Conservation (phyloP, 2,329 filamentous ascomycete genomes). For the Piedraia hortae region DNA sequence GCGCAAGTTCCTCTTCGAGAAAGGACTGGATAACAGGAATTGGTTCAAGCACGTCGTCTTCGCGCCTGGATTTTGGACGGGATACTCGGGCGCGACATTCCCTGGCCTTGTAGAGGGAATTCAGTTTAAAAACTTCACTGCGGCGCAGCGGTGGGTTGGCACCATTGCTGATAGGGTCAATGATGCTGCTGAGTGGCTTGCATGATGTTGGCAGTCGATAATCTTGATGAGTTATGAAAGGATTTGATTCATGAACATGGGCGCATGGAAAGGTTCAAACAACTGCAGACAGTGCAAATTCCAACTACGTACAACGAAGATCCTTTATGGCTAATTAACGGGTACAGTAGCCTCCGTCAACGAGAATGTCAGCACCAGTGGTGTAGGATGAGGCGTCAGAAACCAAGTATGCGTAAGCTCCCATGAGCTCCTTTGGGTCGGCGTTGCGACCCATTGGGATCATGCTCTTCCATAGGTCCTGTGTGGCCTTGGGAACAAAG, state of each 20-base stretch:
- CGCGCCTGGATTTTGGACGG: constrained; percentile 73
- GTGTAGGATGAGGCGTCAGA: constrained; percentile 24
- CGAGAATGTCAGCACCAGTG: constrained; percentile 23
- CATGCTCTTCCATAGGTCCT: constrained; percentile 31
- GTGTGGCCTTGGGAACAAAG: constrained; percentile 30
- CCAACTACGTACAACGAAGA: too few relatives aligned
- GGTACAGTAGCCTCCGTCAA: constrained; percentile 25
- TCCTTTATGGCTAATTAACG: too few relatives aligned
- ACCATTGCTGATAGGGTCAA: constrained; percentile 14
- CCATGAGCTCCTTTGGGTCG: constrained; percentile 38
- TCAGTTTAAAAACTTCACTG: constrained; percentile 19
- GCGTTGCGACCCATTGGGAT: constrained; percentile 33
- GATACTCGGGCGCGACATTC: constrained; percentile 50
- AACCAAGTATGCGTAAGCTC: constrained; percentile 26
- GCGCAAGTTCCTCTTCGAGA: constrained; percentile 45
- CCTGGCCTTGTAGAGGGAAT: constrained; percentile 36
- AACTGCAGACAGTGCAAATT: too few relatives aligned
- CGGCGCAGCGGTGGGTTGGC: constrained; percentile 16
- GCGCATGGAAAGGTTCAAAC: too few relatives aligned
- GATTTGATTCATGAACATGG: too few relatives aligned
- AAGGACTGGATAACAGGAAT: constrained; percentile 46
- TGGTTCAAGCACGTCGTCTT: constrained; percentile 97
- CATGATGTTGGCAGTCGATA: constrained; percentile 1
- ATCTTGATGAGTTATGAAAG: too few relatives aligned
- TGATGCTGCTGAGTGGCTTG: constrained; percentile 2